Base-by-base conservation (phyloP, 805 yeast species). In the Ogataea haglerorum region DNA sequence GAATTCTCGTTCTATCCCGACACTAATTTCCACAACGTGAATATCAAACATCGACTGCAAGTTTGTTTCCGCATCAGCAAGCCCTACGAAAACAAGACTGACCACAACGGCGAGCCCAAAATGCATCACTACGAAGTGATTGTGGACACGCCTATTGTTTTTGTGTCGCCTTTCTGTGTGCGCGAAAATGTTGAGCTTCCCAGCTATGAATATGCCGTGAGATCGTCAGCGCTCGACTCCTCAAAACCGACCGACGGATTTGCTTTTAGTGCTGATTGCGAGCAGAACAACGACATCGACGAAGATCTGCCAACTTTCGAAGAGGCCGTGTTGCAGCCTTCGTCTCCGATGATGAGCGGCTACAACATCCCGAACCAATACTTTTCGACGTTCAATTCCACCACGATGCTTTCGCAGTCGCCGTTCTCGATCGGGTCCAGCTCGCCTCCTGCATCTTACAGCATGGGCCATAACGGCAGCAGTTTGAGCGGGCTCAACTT, bases 51-150 rank as follows among this genome's bases (percentile, higher is more conserved):
- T 58, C 67, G 89, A 36, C 59, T 85, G 36, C 93, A 85, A 56
- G 72, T 85, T 4, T 78, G 84, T 51, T 72, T 85, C 42, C 66
- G 93, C 42, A 76, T 85, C 19, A 76, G 85, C 10, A 78, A 74
- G 50, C 78, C 78, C 1, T 84, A 80, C 43, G 70, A 75, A 0
- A 56, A 61, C 13, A 34, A 71, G 52, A 45, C 41, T 13, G 40
- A 36, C 9, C 27, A 45, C 10, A 62, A 57, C 30, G 62, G 60
- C 4, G 64, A 61, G 27, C 58, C 65, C 2, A 75, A 74, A 46
- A 61, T 78, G 64, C 88, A 82, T 52, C 90, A 85, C 57, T 85
- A 80, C 53, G 95, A 85, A 51, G 90, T 85, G 15, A 76, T 85
- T 31, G 83, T 85, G 28, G 93, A 85, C 55, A 83, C 91, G 0